Conservation (phyloP, 345 rosid species). For the Lumnitzera littorea region DNA sequence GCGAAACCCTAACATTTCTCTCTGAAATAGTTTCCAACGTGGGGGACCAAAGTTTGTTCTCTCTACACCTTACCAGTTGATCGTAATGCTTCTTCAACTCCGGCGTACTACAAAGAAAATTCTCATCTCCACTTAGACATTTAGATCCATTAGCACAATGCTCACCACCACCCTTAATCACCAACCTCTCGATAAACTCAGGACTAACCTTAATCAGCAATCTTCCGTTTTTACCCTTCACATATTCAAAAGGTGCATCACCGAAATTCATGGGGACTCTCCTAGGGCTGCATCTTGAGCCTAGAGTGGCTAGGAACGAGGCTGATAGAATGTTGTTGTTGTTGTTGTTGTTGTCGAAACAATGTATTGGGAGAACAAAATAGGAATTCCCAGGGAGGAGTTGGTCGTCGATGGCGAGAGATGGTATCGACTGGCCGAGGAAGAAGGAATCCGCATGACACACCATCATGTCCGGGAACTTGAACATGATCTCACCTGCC, state of each 20-base stretch:
- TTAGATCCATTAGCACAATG: background rate
- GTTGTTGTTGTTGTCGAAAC: constrained; percentile 9
- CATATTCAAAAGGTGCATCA: constrained; percentile 21
- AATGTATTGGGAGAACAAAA: constrained; percentile 32
- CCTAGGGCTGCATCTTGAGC: constrained; percentile 11
- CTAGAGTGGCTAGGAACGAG: constrained; percentile 23
- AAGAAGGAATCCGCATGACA: constrained; percentile 35
- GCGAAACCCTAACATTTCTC: constrained; percentile 57
- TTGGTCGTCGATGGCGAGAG: constrained; percentile 24
- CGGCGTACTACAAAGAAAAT: constrained; percentile 73
- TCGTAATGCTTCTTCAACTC: constrained; percentile 86
- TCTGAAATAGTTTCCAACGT: constrained; percentile 78
- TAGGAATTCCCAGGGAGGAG: constrained; percentile 26
- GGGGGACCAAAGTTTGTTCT: constrained; percentile 68
- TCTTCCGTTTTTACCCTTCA: constrained; percentile 34
- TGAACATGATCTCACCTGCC: constrained; percentile 37
- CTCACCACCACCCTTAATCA: background rate
- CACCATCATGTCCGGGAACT: constrained; percentile 30
- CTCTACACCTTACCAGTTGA: constrained; percentile 59
- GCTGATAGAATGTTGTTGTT: constrained; percentile 16
- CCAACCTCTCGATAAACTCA: constrained; percentile 37
- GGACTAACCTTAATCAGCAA: constrained; percentile 52
- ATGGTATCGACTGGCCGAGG: constrained; percentile 32
- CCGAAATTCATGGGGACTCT: constrained; percentile 17
- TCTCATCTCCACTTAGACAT: constrained; percentile 5